Conservation (phyloP, 2,329 filamentous ascomycete genomes). For the Grosmannia huntii region DNA sequence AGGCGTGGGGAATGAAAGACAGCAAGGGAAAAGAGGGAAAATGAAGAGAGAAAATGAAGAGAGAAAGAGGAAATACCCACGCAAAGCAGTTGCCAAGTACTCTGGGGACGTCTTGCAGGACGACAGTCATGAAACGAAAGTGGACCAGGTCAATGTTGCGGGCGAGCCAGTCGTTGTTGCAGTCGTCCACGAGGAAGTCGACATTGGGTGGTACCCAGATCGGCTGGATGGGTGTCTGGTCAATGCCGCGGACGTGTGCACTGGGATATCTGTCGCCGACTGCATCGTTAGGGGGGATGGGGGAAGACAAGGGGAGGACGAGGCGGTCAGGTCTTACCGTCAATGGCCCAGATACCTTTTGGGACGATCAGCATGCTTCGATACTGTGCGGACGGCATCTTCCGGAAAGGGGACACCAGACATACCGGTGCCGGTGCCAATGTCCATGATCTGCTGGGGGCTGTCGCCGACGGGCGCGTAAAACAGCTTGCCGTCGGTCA, state of each 20-base stretch:
- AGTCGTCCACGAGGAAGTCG: conserved; percentile 59
- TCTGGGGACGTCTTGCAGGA: conserved; percentile 34
- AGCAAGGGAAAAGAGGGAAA: not conserved
- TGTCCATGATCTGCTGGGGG: conserved; percentile 7
- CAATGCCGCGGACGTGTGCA: conserved; percentile 18
- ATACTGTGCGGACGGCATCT: too few species aligned
- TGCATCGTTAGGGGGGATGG: not conserved
- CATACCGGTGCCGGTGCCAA: conserved; percentile 7
- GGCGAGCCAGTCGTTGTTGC: conserved; percentile 1
- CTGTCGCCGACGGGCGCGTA: conserved; percentile 24
- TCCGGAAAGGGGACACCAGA: not conserved
- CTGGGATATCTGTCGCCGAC: conserved; percentile 6
- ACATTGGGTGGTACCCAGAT: conserved; percentile 56
- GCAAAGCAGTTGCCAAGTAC: conserved; percentile 18
- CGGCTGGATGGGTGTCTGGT: conserved; percentile 33
- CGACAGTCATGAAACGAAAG: conserved; percentile 33
- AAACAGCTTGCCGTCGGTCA: conserved; percentile 29
- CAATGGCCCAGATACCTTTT: conserved; percentile 23
- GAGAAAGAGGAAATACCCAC: not conserved
- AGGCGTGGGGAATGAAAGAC: not conserved
- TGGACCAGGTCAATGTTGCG: conserved; percentile 37
- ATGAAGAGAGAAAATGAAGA: not conserved
- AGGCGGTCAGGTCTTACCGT: conserved; percentile 9
- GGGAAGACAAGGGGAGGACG: conserved; percentile 12
- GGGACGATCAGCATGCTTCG: not conserved